Evolutionary conservation across 2,329 filamentous ascomycete genomes (phyloP), one percentile per base, ranked within the genome.

Genomic region (Alternaria triticimaculans): DNA sequence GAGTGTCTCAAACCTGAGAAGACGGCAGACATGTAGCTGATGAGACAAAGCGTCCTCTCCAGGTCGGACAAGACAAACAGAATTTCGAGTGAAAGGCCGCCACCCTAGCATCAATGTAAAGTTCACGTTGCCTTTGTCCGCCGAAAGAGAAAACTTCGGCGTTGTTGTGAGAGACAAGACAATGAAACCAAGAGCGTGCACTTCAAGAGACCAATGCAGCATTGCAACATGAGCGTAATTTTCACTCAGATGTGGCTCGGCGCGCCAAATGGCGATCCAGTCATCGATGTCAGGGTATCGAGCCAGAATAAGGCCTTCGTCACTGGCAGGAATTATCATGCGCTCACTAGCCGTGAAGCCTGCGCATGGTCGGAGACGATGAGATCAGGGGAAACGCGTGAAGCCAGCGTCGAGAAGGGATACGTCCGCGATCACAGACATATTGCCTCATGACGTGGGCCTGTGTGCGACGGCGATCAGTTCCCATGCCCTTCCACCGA

Each of bases 401-500:
- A 15, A 28, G 25, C 12, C 18, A 18, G 15, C 18, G 2, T n/a
- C 6, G 10, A 12, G 23, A 18, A 28, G 1, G 10, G 23, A 28
- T 12, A 28, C 25, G 15, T n/a, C 45, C n/a, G 23, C 8, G 1
- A 18, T 49, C 0, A 12, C 20, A n/a, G 20, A 12, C 23, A 21
- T 33, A 12, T 41, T 3, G 20, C 25, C 1, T 49, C 23, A 62
- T 2, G 25, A 23, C 41, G 54, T 15, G 15, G 9, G 18, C 41
- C 45, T 68, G 14, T 54, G 55, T 44, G 72, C 72, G n/a, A 77
- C 61, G 8, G 71, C 76, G 30, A 81, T 64, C 12, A 76, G 15
- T 48, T 81, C 79, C 74, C 78, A 80, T 6, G 73, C 64, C 25
- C 70, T 72, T 10, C 79, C 75, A 7, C 77, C 78, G 8, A 73